Conservation (phyloP, 768 basidiomycete species). For the Dendrothele bispora region DNA sequence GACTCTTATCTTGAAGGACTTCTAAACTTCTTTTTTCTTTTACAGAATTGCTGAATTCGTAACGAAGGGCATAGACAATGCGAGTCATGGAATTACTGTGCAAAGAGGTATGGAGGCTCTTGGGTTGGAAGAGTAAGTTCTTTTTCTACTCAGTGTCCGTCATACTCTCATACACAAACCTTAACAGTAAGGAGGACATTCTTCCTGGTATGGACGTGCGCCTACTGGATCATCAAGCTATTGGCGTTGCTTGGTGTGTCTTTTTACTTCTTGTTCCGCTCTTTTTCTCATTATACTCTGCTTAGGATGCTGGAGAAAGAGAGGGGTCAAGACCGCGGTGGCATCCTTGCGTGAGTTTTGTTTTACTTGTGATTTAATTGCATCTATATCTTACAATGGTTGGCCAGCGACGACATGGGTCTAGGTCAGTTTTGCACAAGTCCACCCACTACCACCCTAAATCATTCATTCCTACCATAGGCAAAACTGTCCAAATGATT, state of each 20-base stretch:
- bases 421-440: too few species aligned
- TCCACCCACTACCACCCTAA: too few species aligned
- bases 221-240: slow-evolving; percentile 71
- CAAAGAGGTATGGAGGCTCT: slow-evolving; percentile 52
- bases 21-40: not conserved
- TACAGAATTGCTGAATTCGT: slow-evolving; percentile 64
- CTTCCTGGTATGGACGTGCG: slow-evolving; percentile 70
- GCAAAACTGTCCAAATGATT: slow-evolving; percentile 80
- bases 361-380: not conserved
- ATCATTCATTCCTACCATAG: slow-evolving; percentile 22
- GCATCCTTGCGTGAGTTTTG: slow-evolving; percentile 56
- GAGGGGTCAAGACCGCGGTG: slow-evolving; percentile 49
- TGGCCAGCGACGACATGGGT: slow-evolving; percentile 67
- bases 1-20: not conserved
- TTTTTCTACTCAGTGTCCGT: not conserved
- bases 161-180: not conserved
- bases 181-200: slow-evolving; percentile 46
- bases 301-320: slow-evolving; percentile 70
- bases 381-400: slow-evolving; percentile 8
- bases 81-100: slow-evolving; percentile 52
- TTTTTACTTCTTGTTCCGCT: not conserved
- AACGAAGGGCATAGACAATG: slow-evolving; percentile 56
- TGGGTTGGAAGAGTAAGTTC: slow-evolving; percentile 47
- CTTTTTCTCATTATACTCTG: not conserved
- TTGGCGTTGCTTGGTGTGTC: slow-evolving; percentile 71